Evolutionary conservation across 1,284 basidiomycete genomes (phyloP).

Genomic region (Kwoniella shivajii): DNA sequence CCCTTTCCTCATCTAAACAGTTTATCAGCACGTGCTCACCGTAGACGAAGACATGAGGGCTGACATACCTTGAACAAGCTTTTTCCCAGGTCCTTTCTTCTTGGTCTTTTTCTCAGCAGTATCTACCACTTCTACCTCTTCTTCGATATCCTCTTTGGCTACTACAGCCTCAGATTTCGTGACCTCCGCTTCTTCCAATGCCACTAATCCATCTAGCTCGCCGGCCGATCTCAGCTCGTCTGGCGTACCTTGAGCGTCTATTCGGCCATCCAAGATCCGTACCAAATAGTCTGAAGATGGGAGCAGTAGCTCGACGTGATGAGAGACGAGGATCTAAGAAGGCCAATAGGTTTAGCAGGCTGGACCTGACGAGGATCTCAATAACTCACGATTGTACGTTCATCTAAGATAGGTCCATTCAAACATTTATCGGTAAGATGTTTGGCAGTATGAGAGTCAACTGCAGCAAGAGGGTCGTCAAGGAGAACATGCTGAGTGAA

Average conservation of each 20-base stretch:
- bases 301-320: slow-evolving; percentile 75
- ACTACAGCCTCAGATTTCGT: slow-evolving; percentile 57
- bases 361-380: neutral
- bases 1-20: slow-evolving; percentile 58
- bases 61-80: slow-evolving; percentile 47
- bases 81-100: slow-evolving; percentile 48
- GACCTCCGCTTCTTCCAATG: slow-evolving; percentile 55
- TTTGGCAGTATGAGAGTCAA: slow-evolving; percentile 84
- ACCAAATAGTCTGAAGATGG: slow-evolving; percentile 65
- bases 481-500: slow-evolving; percentile 69
- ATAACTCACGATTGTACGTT: slow-evolving; percentile 63
- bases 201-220: slow-evolving; percentile 55
- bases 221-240: slow-evolving; percentile 62
- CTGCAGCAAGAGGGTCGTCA: slow-evolving; percentile 86
- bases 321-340: slow-evolving; percentile 72
- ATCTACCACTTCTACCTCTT: slow-evolving; percentile 40
- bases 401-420: slow-evolving; percentile 63
- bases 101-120: slow-evolving; percentile 34
- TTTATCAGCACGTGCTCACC: neutral
- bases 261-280: slow-evolving; percentile 64
- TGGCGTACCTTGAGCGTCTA: slow-evolving; percentile 64
- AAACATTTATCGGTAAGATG: slow-evolving; percentile 69
- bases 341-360: neutral
- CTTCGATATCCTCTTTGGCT: slow-evolving; percentile 57
- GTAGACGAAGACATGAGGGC: neutral